Evolutionary conservation across 768 basidiomycete species (phyloP), one percentile per base, ranked within the genome.

Genomic region (Suillus subluteus): DNA sequence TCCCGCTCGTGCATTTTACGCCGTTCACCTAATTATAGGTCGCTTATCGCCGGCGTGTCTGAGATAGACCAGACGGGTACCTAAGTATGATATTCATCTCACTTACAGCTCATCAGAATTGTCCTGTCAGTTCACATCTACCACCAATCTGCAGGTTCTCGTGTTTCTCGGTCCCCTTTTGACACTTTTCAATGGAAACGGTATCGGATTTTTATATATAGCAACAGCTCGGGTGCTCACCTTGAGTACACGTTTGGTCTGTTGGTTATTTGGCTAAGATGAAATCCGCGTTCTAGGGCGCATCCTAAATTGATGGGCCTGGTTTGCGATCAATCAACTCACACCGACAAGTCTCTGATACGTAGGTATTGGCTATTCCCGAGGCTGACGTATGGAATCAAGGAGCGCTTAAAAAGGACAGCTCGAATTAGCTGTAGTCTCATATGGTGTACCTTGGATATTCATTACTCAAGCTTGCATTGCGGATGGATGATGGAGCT

Each of bases 1-100:
- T 38, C n/a, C 56, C 37, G 13, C 7, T 58, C 11, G 37, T 8
- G n/a, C 9, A 18, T 21, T 61, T 9, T 61, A 61, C 6, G 40
- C 12, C 26, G 30, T 61, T 61, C 26, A 6, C 11, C 35, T 37
- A 56, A 37, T 56, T 35, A 56, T 56, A 56, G 35, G 55, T 37
- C 30, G 40, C 58, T 59, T 59, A 59, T 59, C 58, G 40, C 58
- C 38, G 58, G 40, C n/a, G n/a, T 41, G 40, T 41, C 26, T 40
- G 26, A 15, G 26, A 26, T 40, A 59, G 15, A 40, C 23, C 23
- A 11, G 58, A 12, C 26, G 38, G 40, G 40, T 26, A 41, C 23
- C 38, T 56, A 37, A 37, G 21, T 59, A 26, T 30, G 4, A 59
- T 59, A 16, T 41, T 30, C 16, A 6, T 18, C 21, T 35, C 55